phyloP scores from a whole-genome alignment of 23 red algal genomes.

The Gracilaria gracilis region DNA sequence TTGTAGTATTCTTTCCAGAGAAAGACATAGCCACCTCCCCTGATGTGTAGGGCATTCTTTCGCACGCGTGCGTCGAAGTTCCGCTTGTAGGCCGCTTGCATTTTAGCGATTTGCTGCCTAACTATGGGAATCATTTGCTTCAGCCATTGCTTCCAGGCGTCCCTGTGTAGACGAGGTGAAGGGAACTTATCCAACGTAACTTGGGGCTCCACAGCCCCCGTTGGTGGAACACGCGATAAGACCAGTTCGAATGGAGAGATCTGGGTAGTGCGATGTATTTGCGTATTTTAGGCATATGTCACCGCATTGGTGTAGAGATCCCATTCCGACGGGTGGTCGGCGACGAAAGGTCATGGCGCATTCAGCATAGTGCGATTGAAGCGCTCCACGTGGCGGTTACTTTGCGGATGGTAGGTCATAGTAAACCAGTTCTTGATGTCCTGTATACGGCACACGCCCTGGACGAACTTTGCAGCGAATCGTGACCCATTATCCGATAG shows the following conservation, averaged over 20 bases:
- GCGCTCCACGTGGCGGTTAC: constrained; percentile 38
- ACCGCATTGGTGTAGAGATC: constrained; percentile 19
- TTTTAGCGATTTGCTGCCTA: not conserved
- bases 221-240: not conserved
- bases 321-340: constrained; percentile 48
- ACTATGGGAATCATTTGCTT: not conserved
- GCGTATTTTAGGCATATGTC: constrained; percentile 51
- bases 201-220: not conserved
- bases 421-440: constrained; percentile 23
- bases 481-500: constrained; percentile 27
- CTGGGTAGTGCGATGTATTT: constrained; percentile 22
- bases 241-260: constrained; percentile 32
- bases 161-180: not conserved
- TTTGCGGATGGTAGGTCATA: constrained; percentile 45
- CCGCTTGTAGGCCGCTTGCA: constrained; percentile 21
- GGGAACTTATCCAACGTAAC: not conserved
- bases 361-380: constrained; percentile 31
- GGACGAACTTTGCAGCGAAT: constrained; percentile 29
- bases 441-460: constrained; percentile 23
- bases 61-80: constrained; percentile 9
- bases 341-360: not conserved
- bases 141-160: not conserved
- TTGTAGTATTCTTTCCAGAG: constrained; percentile 15
- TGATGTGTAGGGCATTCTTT: not conserved
- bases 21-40: constrained; percentile 7